phyloP scores from a whole-genome alignment of 1,284 basidiomycete genomes.

The Melampsora occidentalis region DNA sequence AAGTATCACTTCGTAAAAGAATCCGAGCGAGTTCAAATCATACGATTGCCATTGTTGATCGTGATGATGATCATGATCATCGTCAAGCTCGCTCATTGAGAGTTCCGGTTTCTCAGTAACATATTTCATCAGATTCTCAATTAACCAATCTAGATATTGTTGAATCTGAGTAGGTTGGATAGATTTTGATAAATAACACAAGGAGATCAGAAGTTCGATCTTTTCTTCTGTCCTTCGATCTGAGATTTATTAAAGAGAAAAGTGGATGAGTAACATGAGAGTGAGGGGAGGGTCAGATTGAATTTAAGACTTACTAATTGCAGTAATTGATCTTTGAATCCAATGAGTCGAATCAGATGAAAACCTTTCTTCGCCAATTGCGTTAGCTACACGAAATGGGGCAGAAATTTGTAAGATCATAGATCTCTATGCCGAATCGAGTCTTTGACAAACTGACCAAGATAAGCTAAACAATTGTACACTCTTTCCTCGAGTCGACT shows the following conservation, averaged over 20 bases:
- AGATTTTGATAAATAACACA: slow-evolving; percentile 20
- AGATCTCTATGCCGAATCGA: background rate
- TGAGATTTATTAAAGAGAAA: background rate
- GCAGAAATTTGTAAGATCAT: background rate
- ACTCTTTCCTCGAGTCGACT: no score
- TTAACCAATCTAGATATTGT: background rate
- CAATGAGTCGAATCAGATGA: slow-evolving; percentile 21
- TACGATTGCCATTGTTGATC: slow-evolving; percentile 40
- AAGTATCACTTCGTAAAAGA: background rate
- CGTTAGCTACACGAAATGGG: slow-evolving; percentile 10
- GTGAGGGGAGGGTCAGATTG: background rate
- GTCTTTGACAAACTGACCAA: slow-evolving; percentile 10
- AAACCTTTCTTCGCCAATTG: slow-evolving; percentile 31
- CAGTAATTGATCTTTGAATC: slow-evolving; percentile 5
- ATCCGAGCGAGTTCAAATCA: background rate
- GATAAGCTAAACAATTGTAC: no score
- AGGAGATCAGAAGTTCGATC: slow-evolving; percentile 12
- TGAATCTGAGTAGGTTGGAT: slow-evolving; percentile 28
- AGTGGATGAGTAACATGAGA: background rate
- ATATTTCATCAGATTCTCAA: slow-evolving; percentile 16
- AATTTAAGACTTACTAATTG: background rate
- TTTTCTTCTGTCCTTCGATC: slow-evolving; percentile 15
- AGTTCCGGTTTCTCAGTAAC: slow-evolving; percentile 30
- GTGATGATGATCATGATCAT: slow-evolving; percentile 33
- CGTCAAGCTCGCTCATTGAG: slow-evolving; percentile 21